Conservation (phyloP, 140 eudicot species). For the Stevia rebaudiana region DNA sequence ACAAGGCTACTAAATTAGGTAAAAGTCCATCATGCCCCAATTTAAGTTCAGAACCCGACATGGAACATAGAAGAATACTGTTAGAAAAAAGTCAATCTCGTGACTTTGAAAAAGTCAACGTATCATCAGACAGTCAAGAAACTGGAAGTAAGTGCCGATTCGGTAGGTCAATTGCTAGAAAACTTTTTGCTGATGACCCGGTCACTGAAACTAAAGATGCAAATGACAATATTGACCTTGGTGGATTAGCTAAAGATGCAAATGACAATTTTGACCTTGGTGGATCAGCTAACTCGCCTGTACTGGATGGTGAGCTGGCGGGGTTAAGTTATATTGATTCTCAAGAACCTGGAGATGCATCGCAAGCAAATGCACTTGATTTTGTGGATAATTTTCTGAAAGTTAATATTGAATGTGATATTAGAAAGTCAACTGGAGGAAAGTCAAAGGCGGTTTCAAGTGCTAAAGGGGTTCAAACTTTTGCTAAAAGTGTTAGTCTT, state of each 20-base stretch:
- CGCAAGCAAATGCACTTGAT: conserved; percentile 84
- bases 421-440: conserved; percentile 30
- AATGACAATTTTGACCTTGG: conserved; percentile 18
- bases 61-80: conserved; percentile 22
- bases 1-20: conserved; percentile 27
- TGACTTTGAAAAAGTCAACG: conserved; percentile 17
- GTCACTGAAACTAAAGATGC: conserved; percentile 23
- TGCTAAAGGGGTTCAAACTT: conserved; percentile 57
- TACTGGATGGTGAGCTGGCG: conserved; percentile 22
- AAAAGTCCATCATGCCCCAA: conserved; percentile 26
- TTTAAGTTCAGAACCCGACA: conserved; percentile 16
- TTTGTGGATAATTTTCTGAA: conserved; percentile 71
- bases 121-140: conserved; percentile 19
- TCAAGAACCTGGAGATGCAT: conserved; percentile 91
- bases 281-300: not conserved
- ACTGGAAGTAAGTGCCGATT: conserved; percentile 25
- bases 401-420: conserved; percentile 29
- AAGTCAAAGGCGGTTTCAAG: conserved; percentile 42
- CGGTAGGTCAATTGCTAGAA: conserved; percentile 53
- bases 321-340: conserved; percentile 79
- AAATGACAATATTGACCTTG: conserved; percentile 17
- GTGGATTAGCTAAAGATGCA: conserved; percentile 8
- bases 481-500: conserved; percentile 53
- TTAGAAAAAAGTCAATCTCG: conserved; percentile 24
- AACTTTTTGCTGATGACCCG: conserved; percentile 54